These are phyloP conservation scores for Picea sitchensis DNA, from an alignment of 75 land plant species.

Conservation along the genomic window DNA sequence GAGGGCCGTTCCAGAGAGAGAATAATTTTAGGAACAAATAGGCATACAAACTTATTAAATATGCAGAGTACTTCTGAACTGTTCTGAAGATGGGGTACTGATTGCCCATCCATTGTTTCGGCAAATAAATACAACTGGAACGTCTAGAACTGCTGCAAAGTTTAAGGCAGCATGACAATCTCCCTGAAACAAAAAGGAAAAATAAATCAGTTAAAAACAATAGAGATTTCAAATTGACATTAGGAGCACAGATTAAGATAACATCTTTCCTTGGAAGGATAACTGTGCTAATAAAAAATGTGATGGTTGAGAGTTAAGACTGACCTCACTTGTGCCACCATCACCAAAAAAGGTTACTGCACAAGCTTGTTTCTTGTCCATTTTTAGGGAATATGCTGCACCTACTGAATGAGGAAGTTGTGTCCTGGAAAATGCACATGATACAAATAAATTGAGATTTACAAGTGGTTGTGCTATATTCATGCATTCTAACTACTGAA, in stretches of 20 bases:
- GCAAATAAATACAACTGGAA: constrained; percentile 73
- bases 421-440: constrained; percentile 44
- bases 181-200: constrained; percentile 41
- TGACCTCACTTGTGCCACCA: constrained; percentile 90
- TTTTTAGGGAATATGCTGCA: constrained; percentile 89
- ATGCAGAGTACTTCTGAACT: constrained; percentile 59
- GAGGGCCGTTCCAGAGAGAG: not conserved
- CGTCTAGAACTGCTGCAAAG: constrained; percentile 85
- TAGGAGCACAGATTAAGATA: not conserved
- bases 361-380: constrained; percentile 79
- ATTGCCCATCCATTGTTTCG: constrained; percentile 97
- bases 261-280: not conserved
- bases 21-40: not conserved
- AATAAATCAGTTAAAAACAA: not conserved
- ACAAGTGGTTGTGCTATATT: not conserved
- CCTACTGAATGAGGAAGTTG: constrained; percentile 95
- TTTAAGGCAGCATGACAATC: constrained; percentile 89
- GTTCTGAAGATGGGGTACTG: constrained; percentile 79
- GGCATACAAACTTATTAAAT: not conserved
- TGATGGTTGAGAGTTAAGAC: not conserved
- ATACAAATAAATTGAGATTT: not conserved
- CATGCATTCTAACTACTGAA: constrained; percentile 42
- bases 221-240: not conserved
- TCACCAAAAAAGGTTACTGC: constrained; percentile 79
- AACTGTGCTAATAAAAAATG: not conserved